Conservation (phyloP, 2,329 filamentous ascomycete species). For the Trichoderma cornu-damae region DNA sequence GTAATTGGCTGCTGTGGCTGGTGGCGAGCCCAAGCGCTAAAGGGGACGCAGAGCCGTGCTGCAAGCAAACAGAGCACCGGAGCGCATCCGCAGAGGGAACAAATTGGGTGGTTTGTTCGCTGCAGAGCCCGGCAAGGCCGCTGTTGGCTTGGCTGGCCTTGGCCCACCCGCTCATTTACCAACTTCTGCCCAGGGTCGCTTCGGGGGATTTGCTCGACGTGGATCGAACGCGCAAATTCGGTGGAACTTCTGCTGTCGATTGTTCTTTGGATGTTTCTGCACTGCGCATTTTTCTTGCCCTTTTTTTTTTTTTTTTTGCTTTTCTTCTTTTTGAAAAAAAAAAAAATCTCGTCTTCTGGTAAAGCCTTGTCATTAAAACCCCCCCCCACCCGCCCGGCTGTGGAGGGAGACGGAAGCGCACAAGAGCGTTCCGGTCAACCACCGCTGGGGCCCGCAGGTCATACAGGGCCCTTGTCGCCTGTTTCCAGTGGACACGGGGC, state of each 20-base stretch:
- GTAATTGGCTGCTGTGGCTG: neutral
- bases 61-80: neutral
- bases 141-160: neutral
- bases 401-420: neutral
- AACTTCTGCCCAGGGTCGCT: neutral
- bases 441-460: neutral
- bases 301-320: neutral
- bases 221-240: neutral
- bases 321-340: too few relatives aligned
- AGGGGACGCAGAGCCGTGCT: conserved; percentile 8
- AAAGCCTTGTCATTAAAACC: neutral
- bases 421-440: neutral
- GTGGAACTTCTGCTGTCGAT: conserved; percentile 9
- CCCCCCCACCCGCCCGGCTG: neutral
- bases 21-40: conserved; percentile 13
- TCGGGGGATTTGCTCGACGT: conserved; percentile 10
- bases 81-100: too few relatives aligned
- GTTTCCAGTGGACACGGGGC: conserved; percentile 3
- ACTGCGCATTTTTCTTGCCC: too few relatives aligned
- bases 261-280: too few relatives aligned
- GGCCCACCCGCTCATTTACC: conserved; percentile 17
- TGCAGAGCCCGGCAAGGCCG: conserved; percentile 6
- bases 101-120: neutral
- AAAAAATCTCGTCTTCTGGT: too few relatives aligned
- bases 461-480: conserved; percentile 2